Conservation (phyloP, 108 stramenopile species). For the Seminavis robusta region DNA sequence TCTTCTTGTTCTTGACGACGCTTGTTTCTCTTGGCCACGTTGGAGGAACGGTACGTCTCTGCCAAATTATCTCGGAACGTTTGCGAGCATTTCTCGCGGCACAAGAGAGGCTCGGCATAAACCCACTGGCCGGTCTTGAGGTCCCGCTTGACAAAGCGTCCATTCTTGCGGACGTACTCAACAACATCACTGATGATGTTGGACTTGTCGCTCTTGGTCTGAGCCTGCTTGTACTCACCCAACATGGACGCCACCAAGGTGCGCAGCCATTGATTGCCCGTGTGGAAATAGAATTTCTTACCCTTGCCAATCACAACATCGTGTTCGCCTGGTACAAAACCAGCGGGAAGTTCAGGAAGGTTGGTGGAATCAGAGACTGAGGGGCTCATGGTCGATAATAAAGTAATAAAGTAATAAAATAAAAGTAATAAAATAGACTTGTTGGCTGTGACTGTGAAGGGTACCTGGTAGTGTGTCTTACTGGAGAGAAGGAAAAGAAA, state of each 20-base stretch:
- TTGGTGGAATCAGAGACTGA: too few species aligned
- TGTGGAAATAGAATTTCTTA: background rate
- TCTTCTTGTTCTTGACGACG: too few species aligned
- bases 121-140: conserved; percentile 11
- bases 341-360: conserved; percentile 19
- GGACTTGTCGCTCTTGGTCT: conserved; percentile 38
- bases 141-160: conserved; percentile 22
- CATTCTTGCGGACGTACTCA: conserved; percentile 18
- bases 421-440: too few species aligned
- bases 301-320: conserved; percentile 33
- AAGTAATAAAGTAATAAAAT: too few species aligned
- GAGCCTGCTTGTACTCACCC: too few species aligned
- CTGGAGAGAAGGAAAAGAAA: too few species aligned
- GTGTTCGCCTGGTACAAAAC: conserved; percentile 16
- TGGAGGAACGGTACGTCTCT: conserved; percentile 28
- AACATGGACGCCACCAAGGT: too few species aligned
- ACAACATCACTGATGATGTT: conserved; percentile 24
- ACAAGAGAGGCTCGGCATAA: conserved; percentile 18
- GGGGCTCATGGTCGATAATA: too few species aligned
- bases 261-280: conserved; percentile 1
- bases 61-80: conserved; percentile 35
- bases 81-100: conserved; percentile 40
- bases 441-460: too few species aligned
- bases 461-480: too few species aligned
- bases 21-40: conserved; percentile 28